Base-by-base conservation (phyloP, 345 rosid genomes). In the Ceriops tagal region DNA sequence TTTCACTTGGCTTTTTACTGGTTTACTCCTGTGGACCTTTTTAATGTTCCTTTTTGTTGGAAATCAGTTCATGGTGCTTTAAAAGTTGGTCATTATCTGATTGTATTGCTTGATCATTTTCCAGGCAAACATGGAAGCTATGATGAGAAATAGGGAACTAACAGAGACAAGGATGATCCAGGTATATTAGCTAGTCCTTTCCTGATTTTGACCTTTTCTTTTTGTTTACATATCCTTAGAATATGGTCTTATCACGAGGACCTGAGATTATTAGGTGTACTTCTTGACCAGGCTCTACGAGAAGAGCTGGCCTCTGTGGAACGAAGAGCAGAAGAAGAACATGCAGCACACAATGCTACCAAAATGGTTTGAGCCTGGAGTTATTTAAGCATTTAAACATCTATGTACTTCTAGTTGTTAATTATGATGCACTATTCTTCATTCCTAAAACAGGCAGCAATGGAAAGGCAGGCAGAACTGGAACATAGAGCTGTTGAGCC, bases 101-200 rank as follows among this genome's bases (percentile, higher is more conserved):
- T 64, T 68, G 47, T 59, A 62, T 69, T 57, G 43, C 37, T 67
- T 61, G 47, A 18, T 72, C 67, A 52, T 58, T 24, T 72, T 68
- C 67, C 74, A 92, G 99, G 96, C 84, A 64, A 93, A 88, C 82
- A 89, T 90, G 95, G 97, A 96, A 66, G 85, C 99, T 72, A 83
- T 92, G 21, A 86, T 96, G 97, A 88, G 99, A 83, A 96, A 89
- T 73, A 88, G 99, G 80, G 99, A 96, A 77, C 68, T 96, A 56
- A 85, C 97, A 31, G 99, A 96, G 89, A 96, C 99, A 10, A 89
- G 97, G 83, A 96, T 96, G 98, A 87, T 96, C 93, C 99, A 96
- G 96, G 99, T 96, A 82, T 61, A 69, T 58, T 66, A 39, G 66
- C 64, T 68, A 53, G 32, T 55, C 60, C 59, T 75, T 59, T 55